Base-by-base conservation (phyloP, 2,329 filamentous ascomycete species). In the Aspergillus sp. region DNA sequence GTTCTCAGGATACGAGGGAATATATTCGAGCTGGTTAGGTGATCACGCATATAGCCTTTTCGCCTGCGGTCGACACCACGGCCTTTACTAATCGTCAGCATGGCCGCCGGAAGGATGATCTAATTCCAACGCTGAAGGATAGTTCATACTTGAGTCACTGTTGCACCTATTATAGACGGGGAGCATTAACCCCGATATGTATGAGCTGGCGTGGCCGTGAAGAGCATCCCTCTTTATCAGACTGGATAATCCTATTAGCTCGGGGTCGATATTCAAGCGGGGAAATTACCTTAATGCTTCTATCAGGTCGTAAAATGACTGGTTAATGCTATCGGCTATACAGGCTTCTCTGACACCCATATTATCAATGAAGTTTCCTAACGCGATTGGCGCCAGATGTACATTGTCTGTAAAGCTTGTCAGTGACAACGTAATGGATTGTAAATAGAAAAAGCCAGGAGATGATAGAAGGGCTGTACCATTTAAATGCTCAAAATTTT, bases 101-200 rank as follows among this genome's bases (percentile, higher is more conserved):
- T 7, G 8, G 12, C 4, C n/a, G 8, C 26, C 10, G 26, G 19
- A 26, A 41, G 9, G 27, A 10, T 9, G 8, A 5, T 8, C 7
- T 29, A 7, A 19, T 41, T 7, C 1, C 10, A 19, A 9, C 10
- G 38, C 7, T 7, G 28, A 5, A n/a, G 10, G 28, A 8, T n/a
- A 29, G 12, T 41, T 10, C 48, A 41, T 46, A 51, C 48, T 45
- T 5, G 29, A 35, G 26, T 48, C 19, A n/a, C 33, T 33, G 6
- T 35, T 48, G 41, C 50, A 52, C 26, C 12, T 4, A 5, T 50
- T 46, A 43, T 52, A 52, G 0, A 42, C 48, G 5, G 50, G 45
- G 2, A 45, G 48, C 50, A 52, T 52, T 9, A 46, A 26, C 3
- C 39, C 41, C 5, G 45, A 45, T 10, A 52, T 50, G 33, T 50